Conservation (phyloP, 352 stramenopile genomes). For the Phytophthora cactorum region DNA sequence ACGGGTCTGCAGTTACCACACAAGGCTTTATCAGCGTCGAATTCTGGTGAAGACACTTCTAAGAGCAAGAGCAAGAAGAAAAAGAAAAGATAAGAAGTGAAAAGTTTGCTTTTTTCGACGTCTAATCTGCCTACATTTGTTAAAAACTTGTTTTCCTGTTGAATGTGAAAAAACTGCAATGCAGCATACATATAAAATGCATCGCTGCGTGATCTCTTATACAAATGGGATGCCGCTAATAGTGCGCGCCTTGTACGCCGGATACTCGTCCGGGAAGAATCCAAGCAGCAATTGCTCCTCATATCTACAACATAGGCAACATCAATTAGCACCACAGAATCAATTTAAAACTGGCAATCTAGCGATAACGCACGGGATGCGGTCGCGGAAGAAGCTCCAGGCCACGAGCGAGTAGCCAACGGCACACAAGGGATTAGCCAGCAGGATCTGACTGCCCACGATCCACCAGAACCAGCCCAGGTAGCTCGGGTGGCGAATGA, state of each 20-base stretch:
- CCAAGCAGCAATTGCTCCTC: constrained; percentile 92
- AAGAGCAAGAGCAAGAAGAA: constrained; percentile 58
- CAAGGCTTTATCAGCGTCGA: constrained; percentile 7
- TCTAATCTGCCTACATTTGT: constrained; percentile 20
- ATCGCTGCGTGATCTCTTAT: constrained; percentile 20
- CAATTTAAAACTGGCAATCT: not conserved
- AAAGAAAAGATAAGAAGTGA: constrained; percentile 41
- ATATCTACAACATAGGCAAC: constrained; percentile 55
- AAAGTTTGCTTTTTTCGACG: not conserved
- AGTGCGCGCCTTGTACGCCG: constrained; percentile 85
- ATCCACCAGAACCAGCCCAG: constrained; percentile 97
- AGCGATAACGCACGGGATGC: constrained; percentile 86
- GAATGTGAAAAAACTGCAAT: constrained; percentile 2
- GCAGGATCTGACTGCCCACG: constrained; percentile 94
- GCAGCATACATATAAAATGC: not conserved
- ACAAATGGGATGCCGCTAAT: constrained; percentile 95
- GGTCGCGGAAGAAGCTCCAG: constrained; percentile 95
- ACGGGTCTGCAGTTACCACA: constrained; percentile 46
- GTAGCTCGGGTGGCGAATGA: constrained; percentile 96
- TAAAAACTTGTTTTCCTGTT: constrained; percentile 2
- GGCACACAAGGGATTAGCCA: constrained; percentile 91
- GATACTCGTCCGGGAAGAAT: constrained; percentile 95
- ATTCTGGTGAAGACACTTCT: constrained; percentile 16
- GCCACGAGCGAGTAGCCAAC: constrained; percentile 89
- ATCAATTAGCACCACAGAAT: constrained; percentile 7